phyloP scores from a whole-genome alignment of 2,329 filamentous ascomycete genomes.

The Pleurostoma richardsiae region DNA sequence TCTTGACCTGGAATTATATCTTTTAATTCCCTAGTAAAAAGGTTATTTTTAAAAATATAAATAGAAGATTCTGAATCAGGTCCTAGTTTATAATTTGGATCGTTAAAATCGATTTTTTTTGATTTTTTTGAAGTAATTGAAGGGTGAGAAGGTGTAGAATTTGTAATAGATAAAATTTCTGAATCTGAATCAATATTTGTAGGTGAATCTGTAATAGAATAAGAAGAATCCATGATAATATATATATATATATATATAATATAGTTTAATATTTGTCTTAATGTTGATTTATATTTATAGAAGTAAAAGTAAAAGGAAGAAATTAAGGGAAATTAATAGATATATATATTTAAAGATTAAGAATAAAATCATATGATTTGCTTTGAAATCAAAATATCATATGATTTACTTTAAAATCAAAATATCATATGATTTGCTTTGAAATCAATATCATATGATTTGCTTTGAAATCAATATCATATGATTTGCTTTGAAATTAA shows the following conservation, averaged over 20 bases:
- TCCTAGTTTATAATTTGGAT: neutral
- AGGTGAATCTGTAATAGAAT: neutral
- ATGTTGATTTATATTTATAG: neutral
- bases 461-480: too few relatives aligned
- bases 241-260: neutral
- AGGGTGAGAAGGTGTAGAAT: neutral
- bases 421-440: too few relatives aligned
- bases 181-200: neutral
- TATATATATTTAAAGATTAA: too few relatives aligned
- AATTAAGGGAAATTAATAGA: neutral
- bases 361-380: too few relatives aligned
- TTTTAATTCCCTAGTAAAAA: neutral
- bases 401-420: too few relatives aligned
- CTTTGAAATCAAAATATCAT: too few relatives aligned
- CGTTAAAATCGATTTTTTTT: neutral
- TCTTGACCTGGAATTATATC: neutral
- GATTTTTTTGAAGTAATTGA: neutral
- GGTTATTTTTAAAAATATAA: neutral
- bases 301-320: neutral
- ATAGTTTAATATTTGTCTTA: too few relatives aligned
- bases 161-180: neutral
- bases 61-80: neutral
- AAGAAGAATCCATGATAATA: neutral
- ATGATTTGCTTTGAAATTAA: too few relatives aligned
- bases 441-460: too few relatives aligned